Base-by-base conservation (phyloP, 768 basidiomycete species). In the Leccinum aurantiacum region DNA sequence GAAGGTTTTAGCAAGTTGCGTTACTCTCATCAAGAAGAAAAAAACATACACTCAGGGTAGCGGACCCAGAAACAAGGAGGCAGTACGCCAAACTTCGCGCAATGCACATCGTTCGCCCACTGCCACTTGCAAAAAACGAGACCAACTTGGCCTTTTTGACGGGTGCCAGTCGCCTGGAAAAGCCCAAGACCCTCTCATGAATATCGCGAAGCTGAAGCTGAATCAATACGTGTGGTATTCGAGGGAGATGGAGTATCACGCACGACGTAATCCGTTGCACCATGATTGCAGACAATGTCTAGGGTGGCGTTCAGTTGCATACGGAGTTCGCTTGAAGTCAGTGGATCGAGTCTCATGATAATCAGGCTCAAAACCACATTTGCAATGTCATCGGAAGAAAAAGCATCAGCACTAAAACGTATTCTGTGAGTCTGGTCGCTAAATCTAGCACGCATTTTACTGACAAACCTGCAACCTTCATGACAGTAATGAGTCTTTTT, bases 11-110 rank as follows among this genome's bases (percentile, higher is more conserved):
- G 44, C 24, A 11, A 11, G 15, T 46, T 51, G 48, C 22, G 15
- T 14, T 6, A 10, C 27, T 24, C 27, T 27, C 27, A 33, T 25
- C n/a, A 11, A 46, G 44, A 19, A 50, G 15, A n/a, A 27, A 22
- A 8, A 11, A 52, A 69, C 67, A 27, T 57, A 72, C 75, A 3
- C 47, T 52, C 10, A 47, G 19, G 15, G 17, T 22, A 19, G 29
- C 24, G 27, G 57, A 25, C 13, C n/a, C 54, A n/a, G 50, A 35
- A 53, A 57, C 59, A 27, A 68, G 60, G n/a, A 64, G 19, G 9
- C 76, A 71, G 59, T 84, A 77, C 1, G 88, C 86, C 31, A 89
- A 70, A 70, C 79, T 81, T 53, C 82, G 80, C 17, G 85, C 84
- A 50, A 91, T 82, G 14, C 82, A 81, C 53, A 76, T 76, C 38